Conservation (phyloP, 1,284 basidiomycete species). For the Ganoderma lucidum region DNA sequence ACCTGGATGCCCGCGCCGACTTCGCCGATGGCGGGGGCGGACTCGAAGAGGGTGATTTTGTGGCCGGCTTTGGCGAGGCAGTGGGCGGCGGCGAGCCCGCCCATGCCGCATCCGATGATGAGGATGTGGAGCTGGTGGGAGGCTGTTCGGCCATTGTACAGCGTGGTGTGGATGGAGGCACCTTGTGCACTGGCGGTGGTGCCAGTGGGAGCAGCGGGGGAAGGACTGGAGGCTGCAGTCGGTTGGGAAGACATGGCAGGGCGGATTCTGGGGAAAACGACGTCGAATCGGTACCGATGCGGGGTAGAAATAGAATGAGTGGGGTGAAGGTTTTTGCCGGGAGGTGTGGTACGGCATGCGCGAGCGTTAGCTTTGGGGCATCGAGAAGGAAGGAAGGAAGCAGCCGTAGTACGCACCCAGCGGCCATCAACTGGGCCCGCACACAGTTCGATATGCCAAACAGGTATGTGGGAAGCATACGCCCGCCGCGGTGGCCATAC, state of each 20-base stretch:
- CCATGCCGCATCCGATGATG: conserved; percentile 57
- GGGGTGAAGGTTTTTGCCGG: conserved; percentile 27
- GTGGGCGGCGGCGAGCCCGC: conserved; percentile 55
- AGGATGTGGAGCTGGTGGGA: conserved; percentile 49
- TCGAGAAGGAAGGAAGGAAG: neutral
- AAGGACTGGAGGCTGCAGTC: neutral
- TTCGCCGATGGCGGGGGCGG: conserved; percentile 51
- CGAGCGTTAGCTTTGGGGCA: conserved; percentile 13
- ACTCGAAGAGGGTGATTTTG: conserved; percentile 53
- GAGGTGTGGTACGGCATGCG: conserved; percentile 16
- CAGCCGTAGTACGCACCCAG: conserved; percentile 9
- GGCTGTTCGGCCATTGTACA: conserved; percentile 43
- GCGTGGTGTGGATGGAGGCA: conserved; percentile 25
- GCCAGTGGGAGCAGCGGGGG: conserved; percentile 12
- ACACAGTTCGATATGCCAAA: neutral
- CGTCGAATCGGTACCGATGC: conserved; percentile 2
- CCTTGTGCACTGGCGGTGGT: conserved; percentile 32
- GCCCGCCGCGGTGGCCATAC: no score
- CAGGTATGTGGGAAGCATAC: neutral
- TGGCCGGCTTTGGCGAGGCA: conserved; percentile 55
- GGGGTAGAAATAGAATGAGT: conserved; percentile 26
- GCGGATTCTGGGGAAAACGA: neutral
- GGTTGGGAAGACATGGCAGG: conserved; percentile 3
- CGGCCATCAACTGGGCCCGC: neutral
- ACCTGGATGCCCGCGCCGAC: conserved; percentile 62